Conservation (phyloP, 805 yeast genomes). For the Cyberlindnera meyerae region DNA sequence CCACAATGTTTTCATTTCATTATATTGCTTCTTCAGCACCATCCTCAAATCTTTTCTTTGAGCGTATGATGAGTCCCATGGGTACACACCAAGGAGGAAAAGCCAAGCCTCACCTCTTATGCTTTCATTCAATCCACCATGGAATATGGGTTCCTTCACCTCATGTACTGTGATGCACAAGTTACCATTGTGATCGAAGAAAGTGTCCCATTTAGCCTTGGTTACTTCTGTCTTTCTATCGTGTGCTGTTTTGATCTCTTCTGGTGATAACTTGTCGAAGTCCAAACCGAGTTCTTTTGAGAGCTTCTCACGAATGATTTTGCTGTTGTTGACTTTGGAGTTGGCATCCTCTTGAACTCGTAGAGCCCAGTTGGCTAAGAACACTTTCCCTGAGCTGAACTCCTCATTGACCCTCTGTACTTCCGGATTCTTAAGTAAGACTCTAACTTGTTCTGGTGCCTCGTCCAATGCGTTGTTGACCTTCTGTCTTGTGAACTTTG, state of each 20-base stretch:
- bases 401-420: conserved; percentile 80
- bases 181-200: conserved; percentile 77
- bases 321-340: conserved; percentile 51
- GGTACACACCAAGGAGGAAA: conserved; percentile 74
- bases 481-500: conserved; percentile 51
- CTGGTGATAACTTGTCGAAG: conserved; percentile 47
- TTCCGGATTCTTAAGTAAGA: conserved; percentile 70
- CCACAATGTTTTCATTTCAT: conserved; percentile 69
- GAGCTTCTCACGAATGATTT: conserved; percentile 45
- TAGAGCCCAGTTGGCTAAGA: conserved; percentile 94
- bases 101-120: conserved; percentile 80
- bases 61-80: conserved; percentile 76
- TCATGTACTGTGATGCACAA: conserved; percentile 67
- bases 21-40: conserved; percentile 56
- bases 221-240: conserved; percentile 67
- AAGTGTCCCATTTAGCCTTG: conserved; percentile 74
- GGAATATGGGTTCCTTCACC: conserved; percentile 79
- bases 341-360: conserved; percentile 90
- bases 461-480: conserved; percentile 56
- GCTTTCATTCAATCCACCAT: conserved; percentile 68
- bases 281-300: conserved; percentile 59
- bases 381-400: conserved; percentile 87
- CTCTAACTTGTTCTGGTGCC: conserved; percentile 44
- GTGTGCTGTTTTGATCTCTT: conserved; percentile 50
- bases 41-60: conserved; percentile 60